A percentile compares a stretch with the other conserved stretches of the same genome.
Conservation (phyloP, 768 basidiomycete species). For the Rhodosporidiobolus odoratus region DNA sequence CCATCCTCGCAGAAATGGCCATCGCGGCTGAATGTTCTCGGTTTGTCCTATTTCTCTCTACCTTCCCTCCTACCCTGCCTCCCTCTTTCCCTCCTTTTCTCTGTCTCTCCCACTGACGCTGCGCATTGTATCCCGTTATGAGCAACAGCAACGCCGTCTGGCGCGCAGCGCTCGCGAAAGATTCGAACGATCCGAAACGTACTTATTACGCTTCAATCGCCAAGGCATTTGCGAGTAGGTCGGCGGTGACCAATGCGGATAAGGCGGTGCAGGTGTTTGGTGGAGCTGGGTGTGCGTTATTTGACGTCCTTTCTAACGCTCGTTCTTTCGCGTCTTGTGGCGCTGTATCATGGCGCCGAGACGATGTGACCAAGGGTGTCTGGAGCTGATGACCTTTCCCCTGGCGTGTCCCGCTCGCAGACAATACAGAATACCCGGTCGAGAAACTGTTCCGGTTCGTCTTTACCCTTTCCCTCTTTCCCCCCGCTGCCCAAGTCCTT, state of each 20-base stretch:
- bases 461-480: neutral
- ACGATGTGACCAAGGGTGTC: slow-evolving; percentile 30
- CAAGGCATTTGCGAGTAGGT: slow-evolving; percentile 46
- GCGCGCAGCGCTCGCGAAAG: slow-evolving; percentile 47
- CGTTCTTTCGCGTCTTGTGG: neutral
- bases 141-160: slow-evolving; percentile 40
- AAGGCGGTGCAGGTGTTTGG: slow-evolving; percentile 47
- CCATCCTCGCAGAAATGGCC: slow-evolving; percentile 50
- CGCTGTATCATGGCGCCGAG: neutral
- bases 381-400: neutral
- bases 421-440: slow-evolving; percentile 48
- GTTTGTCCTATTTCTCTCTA: neutral
- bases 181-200: slow-evolving; percentile 44
- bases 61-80: neutral
- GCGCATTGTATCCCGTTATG: no score
- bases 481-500: no score
- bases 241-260: slow-evolving; percentile 49
- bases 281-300: slow-evolving; percentile 30
- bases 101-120: neutral
- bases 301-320: neutral
- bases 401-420: neutral
- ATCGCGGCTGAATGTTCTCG: slow-evolving; percentile 41
- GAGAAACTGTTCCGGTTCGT: slow-evolving; percentile 45
- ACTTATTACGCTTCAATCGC: slow-evolving; percentile 50
- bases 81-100: neutral